These are phyloP conservation scores for Colletotrichum tofieldiae DNA, from an alignment of 2,329 filamentous ascomycete genomes.

Conservation along the genomic window DNA sequence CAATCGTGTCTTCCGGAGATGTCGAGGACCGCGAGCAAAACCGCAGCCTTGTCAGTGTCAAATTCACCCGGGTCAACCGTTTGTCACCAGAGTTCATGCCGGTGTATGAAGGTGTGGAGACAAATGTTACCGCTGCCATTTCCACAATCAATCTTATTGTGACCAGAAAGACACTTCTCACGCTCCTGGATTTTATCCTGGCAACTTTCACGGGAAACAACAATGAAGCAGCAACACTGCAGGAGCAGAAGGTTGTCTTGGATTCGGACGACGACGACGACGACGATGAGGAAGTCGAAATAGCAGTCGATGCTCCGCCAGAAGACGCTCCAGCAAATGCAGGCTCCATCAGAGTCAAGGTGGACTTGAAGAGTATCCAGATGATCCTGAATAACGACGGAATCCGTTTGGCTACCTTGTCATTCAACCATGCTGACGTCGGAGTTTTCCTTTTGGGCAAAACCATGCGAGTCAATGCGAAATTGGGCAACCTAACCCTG, in stretches of 20 bases:
- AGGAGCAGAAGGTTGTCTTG: constrained; percentile 56
- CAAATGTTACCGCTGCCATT: constrained; percentile 90
- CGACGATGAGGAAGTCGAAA: constrained; percentile 53
- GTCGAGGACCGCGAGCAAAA: constrained; percentile 81
- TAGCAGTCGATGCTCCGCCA: constrained; percentile 30
- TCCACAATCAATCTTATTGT: constrained; percentile 98
- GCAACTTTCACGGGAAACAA: constrained; percentile 85
- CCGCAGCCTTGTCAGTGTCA: constrained; percentile 88
- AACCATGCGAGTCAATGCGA: constrained; percentile 89
- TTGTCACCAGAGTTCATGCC: constrained; percentile 94
- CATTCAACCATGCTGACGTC: constrained; percentile 92
- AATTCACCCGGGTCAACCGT: constrained; percentile 90
- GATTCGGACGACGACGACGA: constrained; percentile 55
- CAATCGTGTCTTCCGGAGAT: constrained; percentile 91
- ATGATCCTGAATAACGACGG: constrained; percentile 98
- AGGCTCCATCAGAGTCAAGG: constrained; percentile 92
- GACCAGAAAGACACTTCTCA: constrained; percentile 92
- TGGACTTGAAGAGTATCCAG: constrained; percentile 92
- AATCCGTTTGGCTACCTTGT: constrained; percentile 91
- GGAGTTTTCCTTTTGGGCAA: constrained; percentile 89
- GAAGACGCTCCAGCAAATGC: constrained; percentile 52
- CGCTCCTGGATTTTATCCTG: constrained; percentile 93
- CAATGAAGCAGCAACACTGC: constrained; percentile 52
- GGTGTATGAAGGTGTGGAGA: constrained; percentile 93
- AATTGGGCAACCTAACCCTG: constrained; percentile 88